phyloP scores from a whole-genome alignment of 495 filamentous ascomycete genomes.

The Thermochaetoides thermophila region DNA sequence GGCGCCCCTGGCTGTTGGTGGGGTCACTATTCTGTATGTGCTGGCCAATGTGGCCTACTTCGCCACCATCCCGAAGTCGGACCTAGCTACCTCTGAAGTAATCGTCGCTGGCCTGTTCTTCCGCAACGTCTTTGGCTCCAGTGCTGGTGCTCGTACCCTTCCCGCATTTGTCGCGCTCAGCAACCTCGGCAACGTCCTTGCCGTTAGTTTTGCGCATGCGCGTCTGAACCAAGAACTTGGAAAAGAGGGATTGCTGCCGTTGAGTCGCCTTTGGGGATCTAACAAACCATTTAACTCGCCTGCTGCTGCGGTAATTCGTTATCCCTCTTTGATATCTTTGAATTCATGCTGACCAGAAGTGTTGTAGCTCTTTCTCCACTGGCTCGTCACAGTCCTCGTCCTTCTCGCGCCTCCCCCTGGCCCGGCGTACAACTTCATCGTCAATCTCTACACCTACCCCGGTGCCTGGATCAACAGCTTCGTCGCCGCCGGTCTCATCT shows the following conservation, averaged over 20 bases:
- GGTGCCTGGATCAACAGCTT: conserved; percentile 36
- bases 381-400: conserved; percentile 31
- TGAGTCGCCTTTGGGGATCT: conserved; percentile 27
- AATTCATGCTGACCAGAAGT: no score
- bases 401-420: conserved; percentile 32
- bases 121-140: conserved; percentile 27
- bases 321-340: neutral
- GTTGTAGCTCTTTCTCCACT: conserved; percentile 28
- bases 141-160: conserved; percentile 26
- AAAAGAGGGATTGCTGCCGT: conserved; percentile 50
- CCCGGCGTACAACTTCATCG: conserved; percentile 22
- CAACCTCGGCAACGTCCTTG: conserved; percentile 43
- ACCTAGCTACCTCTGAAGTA: conserved; percentile 36
- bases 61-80: conserved; percentile 24
- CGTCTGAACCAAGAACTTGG: conserved; percentile 56
- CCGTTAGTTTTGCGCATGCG: conserved; percentile 36
- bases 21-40: conserved; percentile 46
- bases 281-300: conserved; percentile 6
- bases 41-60: conserved; percentile 53
- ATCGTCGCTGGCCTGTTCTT: conserved; percentile 35
- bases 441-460: conserved; percentile 28
- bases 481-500: conserved; percentile 40
- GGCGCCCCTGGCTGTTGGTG: conserved; percentile 41
- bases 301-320: conserved; percentile 2
- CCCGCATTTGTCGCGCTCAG: conserved; percentile 36